Evolutionary conservation across 2,329 filamentous ascomycete species (phyloP), one percentile per base, ranked within the genome.

Genomic region (Chrysosporium queenslandicum): DNA sequence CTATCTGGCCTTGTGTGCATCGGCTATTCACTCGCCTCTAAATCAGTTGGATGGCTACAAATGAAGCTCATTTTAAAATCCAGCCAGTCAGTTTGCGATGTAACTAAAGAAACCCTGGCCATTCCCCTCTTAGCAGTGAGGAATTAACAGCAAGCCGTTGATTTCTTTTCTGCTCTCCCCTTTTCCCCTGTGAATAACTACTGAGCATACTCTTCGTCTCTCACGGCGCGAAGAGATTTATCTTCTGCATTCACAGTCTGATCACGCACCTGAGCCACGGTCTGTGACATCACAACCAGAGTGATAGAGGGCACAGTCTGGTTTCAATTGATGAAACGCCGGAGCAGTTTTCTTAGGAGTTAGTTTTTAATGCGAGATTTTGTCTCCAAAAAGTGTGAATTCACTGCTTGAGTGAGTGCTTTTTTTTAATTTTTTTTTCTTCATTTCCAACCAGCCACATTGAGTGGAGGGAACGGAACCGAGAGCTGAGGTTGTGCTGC

Each of bases 51-150:
- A n/a, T n/a, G n/a, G n/a, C n/a, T n/a, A 34, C 32, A 37, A 9
- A 18, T 16, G 32, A 25, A 18, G 11, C 23, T 49, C 46, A 49
- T 49, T 49, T 49, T 49, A 49, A 49, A 49, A 49, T 49, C 46
- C 46, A 49, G 16, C 46, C 46, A 49, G 20, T 49, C 46, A 21
- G 14, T n/a, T n/a, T n/a, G n/a, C n/a, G 14, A 41, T 49, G 46
- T 49, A 30, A 49, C 46, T n/a, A 25, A 11, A 12, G 18, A 21
- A 47, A 25, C 45, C 43, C 45, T 37, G 30, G 25, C 30, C 20
- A 7, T 37, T 37, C 2, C 32, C 18, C 7, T 20, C 30, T 47
- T 36, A 47, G 43, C 16, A 7, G 30, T 7, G 12, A 37, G 34
- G 9, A 25, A 36, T 32, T 36, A 37, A 25, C 29, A 23, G 11